These are phyloP conservation scores for Lactuca sativa DNA, from an alignment of 129 eudicot species.

Conservation along the genomic window DNA sequence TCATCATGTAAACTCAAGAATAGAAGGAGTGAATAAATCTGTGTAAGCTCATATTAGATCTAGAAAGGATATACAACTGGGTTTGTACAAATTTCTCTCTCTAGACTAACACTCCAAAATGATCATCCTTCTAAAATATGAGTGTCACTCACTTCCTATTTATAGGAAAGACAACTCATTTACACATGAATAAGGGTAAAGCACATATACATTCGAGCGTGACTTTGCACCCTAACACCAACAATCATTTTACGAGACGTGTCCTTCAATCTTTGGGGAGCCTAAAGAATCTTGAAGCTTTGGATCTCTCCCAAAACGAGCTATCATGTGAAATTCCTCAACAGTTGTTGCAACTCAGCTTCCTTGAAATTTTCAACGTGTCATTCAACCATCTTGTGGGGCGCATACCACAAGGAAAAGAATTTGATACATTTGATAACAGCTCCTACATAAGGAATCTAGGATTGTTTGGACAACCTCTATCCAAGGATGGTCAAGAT, in stretches of 20 bases:
- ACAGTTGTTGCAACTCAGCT: slow-evolving; percentile 10
- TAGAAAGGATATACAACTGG: too few relatives aligned
- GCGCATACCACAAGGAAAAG: neutral
- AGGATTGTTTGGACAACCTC: neutral
- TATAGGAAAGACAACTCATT: too few relatives aligned
- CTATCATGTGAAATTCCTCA: slow-evolving; percentile 20
- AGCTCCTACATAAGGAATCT: neutral
- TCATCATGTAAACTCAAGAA: too few relatives aligned
- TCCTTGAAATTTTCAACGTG: slow-evolving; percentile 14
- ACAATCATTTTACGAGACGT: neutral
- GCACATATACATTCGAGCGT: too few relatives aligned
- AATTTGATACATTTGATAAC: neutral
- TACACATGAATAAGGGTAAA: too few relatives aligned
- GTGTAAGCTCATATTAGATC: too few relatives aligned
- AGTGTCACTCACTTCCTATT: too few relatives aligned
- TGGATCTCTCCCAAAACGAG: slow-evolving; percentile 9
- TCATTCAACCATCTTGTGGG: slow-evolving; percentile 9
- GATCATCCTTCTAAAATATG: too few relatives aligned
- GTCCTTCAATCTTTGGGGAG: neutral
- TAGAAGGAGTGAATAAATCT: too few relatives aligned
- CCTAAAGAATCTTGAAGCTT: neutral
- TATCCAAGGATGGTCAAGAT: neutral
- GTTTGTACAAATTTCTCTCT: too few relatives aligned
- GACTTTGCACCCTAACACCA: too few relatives aligned
- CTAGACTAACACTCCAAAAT: too few relatives aligned